Conservation (phyloP, 2,329 filamentous ascomycete genomes). For the Trichophaea hybrida region DNA sequence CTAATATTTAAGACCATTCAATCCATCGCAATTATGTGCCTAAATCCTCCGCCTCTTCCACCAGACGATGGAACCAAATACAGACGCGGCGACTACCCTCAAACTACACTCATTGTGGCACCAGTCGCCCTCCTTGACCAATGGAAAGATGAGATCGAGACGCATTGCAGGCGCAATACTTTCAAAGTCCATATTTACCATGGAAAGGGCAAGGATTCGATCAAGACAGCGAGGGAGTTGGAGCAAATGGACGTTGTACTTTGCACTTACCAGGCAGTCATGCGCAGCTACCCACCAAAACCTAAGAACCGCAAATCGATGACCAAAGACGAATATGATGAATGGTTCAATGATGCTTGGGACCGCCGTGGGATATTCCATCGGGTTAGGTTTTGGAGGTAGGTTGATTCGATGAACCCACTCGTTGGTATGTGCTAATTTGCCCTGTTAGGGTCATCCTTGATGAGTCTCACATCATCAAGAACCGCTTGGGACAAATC, state of each 20-base stretch:
- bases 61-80: slow-evolving; percentile 31
- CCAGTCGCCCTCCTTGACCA: slow-evolving; percentile 89
- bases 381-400: slow-evolving; percentile 40
- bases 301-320: slow-evolving; percentile 54
- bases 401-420: no score
- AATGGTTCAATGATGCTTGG: slow-evolving; percentile 37
- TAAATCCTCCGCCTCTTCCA: slow-evolving; percentile 50
- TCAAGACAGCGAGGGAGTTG: slow-evolving; percentile 62
- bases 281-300: slow-evolving; percentile 55
- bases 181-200: slow-evolving; percentile 82
- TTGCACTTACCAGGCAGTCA: slow-evolving; percentile 79
- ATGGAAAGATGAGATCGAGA: slow-evolving; percentile 85
- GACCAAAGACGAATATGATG: slow-evolving; percentile 34
- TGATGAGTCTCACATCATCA: slow-evolving; percentile 95
- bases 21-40: slow-evolving; percentile 73
- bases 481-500: slow-evolving; percentile 55
- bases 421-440: no score
- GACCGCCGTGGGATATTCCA: slow-evolving; percentile 25
- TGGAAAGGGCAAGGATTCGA: slow-evolving; percentile 57
- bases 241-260: slow-evolving; percentile 85
- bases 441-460: slow-evolving; percentile 51
- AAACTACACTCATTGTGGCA: slow-evolving; percentile 78
- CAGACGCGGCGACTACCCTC: slow-evolving; percentile 54
- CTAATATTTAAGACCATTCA: slow-evolving; percentile 60
- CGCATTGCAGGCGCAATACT: slow-evolving; percentile 58